A percentile compares a stretch with the other conserved stretches of the same genome.
phyloP scores from a whole-genome alignment of 164 flowering plant genomes.

The Stephania japonica region DNA sequence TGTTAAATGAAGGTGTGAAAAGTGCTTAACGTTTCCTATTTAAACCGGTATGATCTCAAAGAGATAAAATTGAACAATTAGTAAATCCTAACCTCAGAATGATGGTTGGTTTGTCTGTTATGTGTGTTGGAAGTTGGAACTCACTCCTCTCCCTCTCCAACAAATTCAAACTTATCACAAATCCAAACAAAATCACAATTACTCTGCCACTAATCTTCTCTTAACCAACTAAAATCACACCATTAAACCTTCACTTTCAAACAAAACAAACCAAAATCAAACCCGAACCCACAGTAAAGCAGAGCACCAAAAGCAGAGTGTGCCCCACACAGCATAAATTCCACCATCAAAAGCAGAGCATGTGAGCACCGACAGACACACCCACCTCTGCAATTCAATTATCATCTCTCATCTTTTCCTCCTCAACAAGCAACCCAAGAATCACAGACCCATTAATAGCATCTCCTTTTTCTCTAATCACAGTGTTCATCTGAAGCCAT shows the following conservation, averaged over 20 bases:
- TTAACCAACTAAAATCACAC: no score
- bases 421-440: not conserved
- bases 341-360: not conserved
- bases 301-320: not conserved
- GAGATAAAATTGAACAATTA: no score
- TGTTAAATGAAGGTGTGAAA: no score
- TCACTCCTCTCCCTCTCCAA: no score
- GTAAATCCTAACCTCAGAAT: no score
- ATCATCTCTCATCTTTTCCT: not conserved
- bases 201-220: no score
- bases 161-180: no score
- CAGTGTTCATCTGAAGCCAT: constrained; percentile 14
- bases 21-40: no score
- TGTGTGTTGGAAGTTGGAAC: no score
- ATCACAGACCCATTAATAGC: not conserved
- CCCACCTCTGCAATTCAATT: not conserved
- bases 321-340: not conserved
- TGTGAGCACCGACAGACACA: constrained; percentile 1
- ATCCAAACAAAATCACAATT: no score
- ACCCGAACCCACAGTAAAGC: not conserved
- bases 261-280: not conserved
- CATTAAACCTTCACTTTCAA: not conserved
- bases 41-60: no score
- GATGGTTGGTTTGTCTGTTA: no score
- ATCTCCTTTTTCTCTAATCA: not conserved